phyloP scores from a whole-genome alignment of 176 grass and related monocot genomes.

The Phyllostachys edulis region DNA sequence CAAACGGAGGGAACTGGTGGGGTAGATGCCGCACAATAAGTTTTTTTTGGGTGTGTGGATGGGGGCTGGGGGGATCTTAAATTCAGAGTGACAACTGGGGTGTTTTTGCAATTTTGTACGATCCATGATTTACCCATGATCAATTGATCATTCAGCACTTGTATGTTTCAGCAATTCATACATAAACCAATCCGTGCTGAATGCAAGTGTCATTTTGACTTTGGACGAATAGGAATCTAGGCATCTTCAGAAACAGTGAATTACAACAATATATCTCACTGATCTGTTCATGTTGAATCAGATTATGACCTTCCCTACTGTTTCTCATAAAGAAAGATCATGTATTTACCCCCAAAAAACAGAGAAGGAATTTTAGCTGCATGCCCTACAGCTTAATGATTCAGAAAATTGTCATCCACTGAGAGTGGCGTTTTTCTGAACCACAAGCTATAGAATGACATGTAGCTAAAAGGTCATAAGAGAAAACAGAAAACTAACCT shows the following conservation, averaged over 20 bases:
- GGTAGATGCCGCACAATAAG: too few species aligned
- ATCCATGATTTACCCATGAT: neutral
- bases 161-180: neutral
- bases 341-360: neutral
- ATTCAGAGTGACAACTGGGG: too few species aligned
- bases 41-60: too few species aligned
- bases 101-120: neutral
- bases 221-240: neutral
- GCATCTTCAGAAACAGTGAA: neutral
- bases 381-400: neutral
- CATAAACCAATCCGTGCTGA: neutral
- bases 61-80: too few species aligned
- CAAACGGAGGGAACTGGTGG: too few species aligned
- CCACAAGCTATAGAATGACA: neutral
- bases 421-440: neutral
- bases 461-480: neutral
- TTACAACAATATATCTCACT: neutral
- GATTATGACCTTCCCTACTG: neutral
- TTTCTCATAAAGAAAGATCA: neutral
- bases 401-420: neutral
- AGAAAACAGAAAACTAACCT: slow-evolving; percentile 36
- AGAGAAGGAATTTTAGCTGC: neutral
- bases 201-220: neutral
- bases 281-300: neutral
- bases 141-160: neutral